A percentile compares a stretch with the other conserved stretches of the same genome.
These are phyloP conservation scores for Apiotrichum siamense DNA, from an alignment of 1,284 basidiomycete genomes.

Conservation along the genomic window DNA sequence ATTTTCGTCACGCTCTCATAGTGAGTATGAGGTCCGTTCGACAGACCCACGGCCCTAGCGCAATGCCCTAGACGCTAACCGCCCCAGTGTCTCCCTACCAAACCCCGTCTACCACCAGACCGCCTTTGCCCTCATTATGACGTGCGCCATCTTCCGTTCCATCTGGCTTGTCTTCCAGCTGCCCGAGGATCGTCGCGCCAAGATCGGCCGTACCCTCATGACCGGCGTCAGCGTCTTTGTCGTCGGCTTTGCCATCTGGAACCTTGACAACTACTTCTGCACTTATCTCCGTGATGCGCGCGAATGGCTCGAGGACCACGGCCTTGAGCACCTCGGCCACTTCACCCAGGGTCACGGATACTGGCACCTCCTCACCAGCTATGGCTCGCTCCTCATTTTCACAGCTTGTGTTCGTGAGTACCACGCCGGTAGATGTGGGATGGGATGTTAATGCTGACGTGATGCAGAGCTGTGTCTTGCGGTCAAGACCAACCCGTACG, in stretches of 20 bases:
- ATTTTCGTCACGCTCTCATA: slow-evolving; percentile 45
- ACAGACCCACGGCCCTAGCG: background rate
- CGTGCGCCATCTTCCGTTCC: slow-evolving; percentile 32
- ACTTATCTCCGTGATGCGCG: slow-evolving; percentile 24
- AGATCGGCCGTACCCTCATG: slow-evolving; percentile 28
- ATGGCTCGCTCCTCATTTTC: slow-evolving; percentile 49
- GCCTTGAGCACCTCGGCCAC: slow-evolving; percentile 30
- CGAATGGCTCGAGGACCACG: slow-evolving; percentile 14
- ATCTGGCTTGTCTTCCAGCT: slow-evolving; percentile 34
- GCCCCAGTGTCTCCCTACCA: slow-evolving; percentile 47
- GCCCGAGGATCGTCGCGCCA: slow-evolving; percentile 19
- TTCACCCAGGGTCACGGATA: slow-evolving; percentile 47
- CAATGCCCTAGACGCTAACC: background rate
- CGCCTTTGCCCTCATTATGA: slow-evolving; percentile 49
- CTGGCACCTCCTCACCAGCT: slow-evolving; percentile 53
- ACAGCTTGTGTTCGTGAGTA: slow-evolving; percentile 44
- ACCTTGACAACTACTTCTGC: slow-evolving; percentile 53
- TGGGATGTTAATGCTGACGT: background rate
- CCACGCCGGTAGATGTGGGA: too few species aligned
- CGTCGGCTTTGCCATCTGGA: slow-evolving; percentile 51
- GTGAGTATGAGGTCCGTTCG: slow-evolving; percentile 27
- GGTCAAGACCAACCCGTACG: slow-evolving; percentile 27
- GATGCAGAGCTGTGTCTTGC: slow-evolving; percentile 28
- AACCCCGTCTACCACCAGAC: slow-evolving; percentile 55
- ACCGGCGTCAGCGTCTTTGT: slow-evolving; percentile 41